These are phyloP conservation scores for Ophiorrhiza pumila DNA, from an alignment of 257 asterid genomes.

Conservation along the genomic window DNA sequence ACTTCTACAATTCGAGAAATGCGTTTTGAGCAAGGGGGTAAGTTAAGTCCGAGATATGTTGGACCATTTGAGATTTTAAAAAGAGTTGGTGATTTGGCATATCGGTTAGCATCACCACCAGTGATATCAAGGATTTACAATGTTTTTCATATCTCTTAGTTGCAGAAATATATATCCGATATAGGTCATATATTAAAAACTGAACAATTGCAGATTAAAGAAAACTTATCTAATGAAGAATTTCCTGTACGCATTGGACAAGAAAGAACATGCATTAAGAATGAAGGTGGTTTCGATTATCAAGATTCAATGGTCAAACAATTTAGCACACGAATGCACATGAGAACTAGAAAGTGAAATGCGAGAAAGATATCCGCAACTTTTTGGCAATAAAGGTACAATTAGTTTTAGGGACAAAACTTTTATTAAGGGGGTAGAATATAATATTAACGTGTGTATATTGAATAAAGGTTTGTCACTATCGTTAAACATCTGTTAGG, in stretches of 20 bases:
- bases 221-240: background rate
- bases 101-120: background rate
- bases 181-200: background rate
- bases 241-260: background rate
- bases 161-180: background rate
- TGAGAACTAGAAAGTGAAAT: background rate
- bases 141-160: background rate
- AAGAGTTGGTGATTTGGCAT: background rate
- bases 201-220: background rate
- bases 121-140: background rate
- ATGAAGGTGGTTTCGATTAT: background rate
- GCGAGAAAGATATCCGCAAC: background rate
- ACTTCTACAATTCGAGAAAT: no score
- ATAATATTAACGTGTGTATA: no score
- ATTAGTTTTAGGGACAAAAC: no score
- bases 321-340: background rate
- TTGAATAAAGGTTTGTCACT: no score
- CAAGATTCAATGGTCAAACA: no score
- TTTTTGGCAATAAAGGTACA: background rate
- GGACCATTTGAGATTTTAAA: background rate
- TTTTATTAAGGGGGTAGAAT: background rate
- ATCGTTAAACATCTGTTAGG: no score
- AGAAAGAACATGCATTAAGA: background rate
- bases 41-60: no score
- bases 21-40: background rate